Evolutionary conservation across 805 yeast genomes (phyloP).

Genomic region (Starmera caribaea): DNA sequence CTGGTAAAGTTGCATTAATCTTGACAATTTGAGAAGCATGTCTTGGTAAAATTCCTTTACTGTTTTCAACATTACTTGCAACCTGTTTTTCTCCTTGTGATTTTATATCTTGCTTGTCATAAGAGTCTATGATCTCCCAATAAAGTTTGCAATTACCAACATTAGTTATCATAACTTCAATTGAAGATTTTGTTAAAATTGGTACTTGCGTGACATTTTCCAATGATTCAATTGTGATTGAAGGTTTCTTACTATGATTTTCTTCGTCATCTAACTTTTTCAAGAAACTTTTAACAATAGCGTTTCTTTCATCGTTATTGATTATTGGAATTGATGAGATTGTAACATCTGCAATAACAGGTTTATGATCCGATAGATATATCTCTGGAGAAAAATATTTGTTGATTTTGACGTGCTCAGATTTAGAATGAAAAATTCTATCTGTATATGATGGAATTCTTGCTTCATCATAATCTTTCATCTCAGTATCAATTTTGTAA

Average conservation of each 20-base stretch:
- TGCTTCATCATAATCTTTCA: conserved; percentile 19
- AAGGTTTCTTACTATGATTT: conserved; percentile 30
- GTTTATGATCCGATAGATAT: conserved; percentile 43
- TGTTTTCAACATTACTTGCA: conserved; percentile 14
- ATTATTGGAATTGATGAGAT: conserved; percentile 22
- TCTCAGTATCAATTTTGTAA: conserved; percentile 26
- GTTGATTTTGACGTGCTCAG: conserved; percentile 18
- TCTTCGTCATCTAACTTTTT: conserved; percentile 33
- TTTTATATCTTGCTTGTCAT: conserved; percentile 14
- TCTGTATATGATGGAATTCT: conserved; percentile 55
- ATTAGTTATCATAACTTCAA: conserved; percentile 23
- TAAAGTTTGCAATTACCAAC: conserved; percentile 25
- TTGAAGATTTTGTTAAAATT: conserved; percentile 18
- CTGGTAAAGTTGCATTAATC: conserved; percentile 15
- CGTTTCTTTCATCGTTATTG: conserved; percentile 26
- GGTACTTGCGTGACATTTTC: conserved; percentile 20
- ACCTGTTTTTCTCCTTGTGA: conserved; percentile 10
- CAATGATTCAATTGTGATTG: conserved; percentile 25
- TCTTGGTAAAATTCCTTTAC: conserved; percentile 22
- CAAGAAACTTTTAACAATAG: conserved; percentile 26
- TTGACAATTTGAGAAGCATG: conserved; percentile 13
- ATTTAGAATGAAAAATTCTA: conserved; percentile 34
- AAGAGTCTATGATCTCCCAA: conserved; percentile 28
- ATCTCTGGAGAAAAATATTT: conserved; percentile 17
- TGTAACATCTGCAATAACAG: conserved; percentile 33